A percentile compares a stretch with the other conserved stretches of the same genome.
Conservation (phyloP, 1,284 basidiomycete genomes). For the Malassezia equina region DNA sequence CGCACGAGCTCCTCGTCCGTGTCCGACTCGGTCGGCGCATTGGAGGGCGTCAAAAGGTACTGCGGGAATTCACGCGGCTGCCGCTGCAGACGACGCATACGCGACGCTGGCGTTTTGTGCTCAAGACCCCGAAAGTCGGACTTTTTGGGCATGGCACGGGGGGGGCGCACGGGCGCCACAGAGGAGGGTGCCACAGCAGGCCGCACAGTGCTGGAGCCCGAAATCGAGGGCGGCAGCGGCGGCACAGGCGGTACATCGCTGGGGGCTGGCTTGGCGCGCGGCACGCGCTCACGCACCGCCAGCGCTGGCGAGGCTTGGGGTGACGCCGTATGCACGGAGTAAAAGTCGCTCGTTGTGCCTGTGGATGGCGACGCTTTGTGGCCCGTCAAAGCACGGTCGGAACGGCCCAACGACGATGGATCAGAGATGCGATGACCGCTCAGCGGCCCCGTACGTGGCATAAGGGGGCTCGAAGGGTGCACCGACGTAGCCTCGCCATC, state of each 20-base stretch:
- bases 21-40: slow-evolving; percentile 15
- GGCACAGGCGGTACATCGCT: slow-evolving; percentile 8
- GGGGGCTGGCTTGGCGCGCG: background rate
- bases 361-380: background rate
- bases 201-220: background rate
- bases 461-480: slow-evolving; percentile 12
- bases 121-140: slow-evolving; percentile 12
- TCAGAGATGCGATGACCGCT: slow-evolving; percentile 9
- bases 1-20: background rate
- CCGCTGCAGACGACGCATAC: background rate
- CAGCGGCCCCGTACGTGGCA: slow-evolving; percentile 14
- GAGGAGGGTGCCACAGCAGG: background rate
- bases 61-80: background rate
- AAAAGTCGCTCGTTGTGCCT: background rate
- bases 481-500: slow-evolving; percentile 4
- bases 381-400: background rate
- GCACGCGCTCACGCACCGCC: background rate
- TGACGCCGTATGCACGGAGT: background rate
- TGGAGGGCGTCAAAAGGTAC: slow-evolving; percentile 15
- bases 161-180: background rate
- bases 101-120: slow-evolving; percentile 3
- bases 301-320: background rate
- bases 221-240: background rate
- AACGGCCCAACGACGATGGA: background rate
- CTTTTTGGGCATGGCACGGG: background rate